phyloP scores from a whole-genome alignment of 83 land plant genomes.

The Picea engelmannii region DNA sequence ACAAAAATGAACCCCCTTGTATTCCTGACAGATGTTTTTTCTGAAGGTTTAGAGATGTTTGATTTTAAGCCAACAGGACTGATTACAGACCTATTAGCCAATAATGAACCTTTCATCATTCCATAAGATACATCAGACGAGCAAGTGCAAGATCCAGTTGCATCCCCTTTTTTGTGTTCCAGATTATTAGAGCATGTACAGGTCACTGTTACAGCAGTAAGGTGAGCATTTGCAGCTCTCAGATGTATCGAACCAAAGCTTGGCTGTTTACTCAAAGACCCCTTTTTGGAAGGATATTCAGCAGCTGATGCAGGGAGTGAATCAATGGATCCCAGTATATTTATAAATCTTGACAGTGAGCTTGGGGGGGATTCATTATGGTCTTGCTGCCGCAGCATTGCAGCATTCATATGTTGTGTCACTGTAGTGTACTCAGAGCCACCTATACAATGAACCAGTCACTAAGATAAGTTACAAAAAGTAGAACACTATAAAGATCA shows the following conservation, averaged over 20 bases:
- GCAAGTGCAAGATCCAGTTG: slow-evolving; percentile 1
- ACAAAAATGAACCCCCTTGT: slow-evolving; percentile 8
- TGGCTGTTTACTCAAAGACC: not conserved
- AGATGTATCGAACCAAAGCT: not conserved
- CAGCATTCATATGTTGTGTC: not conserved
- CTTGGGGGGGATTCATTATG: not conserved
- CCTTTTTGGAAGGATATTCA: not conserved
- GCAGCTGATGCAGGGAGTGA: not conserved
- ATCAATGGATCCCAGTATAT: slow-evolving; percentile 8
- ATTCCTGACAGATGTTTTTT: not conserved
- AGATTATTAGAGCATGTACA: not conserved
- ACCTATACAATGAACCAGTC: slow-evolving; percentile 6
- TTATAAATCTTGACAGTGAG: not conserved
- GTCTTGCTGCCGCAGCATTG: not conserved
- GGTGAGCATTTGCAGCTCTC: not conserved
- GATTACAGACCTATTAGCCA: not conserved
- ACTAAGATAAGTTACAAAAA: slow-evolving; percentile 8
- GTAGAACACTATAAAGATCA: not conserved
- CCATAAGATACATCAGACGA: slow-evolving; percentile 12
- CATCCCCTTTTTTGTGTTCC: not conserved
- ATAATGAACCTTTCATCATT: slow-evolving; percentile 11
- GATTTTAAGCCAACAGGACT: slow-evolving; percentile 2
- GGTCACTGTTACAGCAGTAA: not conserved
- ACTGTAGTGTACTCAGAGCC: not conserved
- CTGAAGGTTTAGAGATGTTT: not conserved